phyloP scores from a whole-genome alignment of 169 alveolate species.

The Miamiensis avidus region DNA sequence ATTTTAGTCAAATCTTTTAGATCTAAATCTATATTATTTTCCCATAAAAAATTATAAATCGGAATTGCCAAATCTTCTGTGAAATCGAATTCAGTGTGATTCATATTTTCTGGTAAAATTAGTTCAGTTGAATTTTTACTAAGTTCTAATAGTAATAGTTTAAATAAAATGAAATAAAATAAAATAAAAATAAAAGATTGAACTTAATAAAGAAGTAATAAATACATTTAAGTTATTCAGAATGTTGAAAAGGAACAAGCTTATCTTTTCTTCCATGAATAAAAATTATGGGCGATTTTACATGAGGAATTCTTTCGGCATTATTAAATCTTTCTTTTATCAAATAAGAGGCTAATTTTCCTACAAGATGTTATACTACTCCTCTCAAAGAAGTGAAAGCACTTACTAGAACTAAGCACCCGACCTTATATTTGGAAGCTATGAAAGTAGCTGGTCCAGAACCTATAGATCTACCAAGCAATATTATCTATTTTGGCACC shows the following conservation, averaged over 20 bases:
- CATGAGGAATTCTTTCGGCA: conserved; percentile 57
- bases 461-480: conserved; percentile 75
- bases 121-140: conserved; percentile 23
- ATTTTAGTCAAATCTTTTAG: background rate
- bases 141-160: background rate
- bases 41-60: background rate
- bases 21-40: background rate
- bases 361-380: conserved; percentile 58
- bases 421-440: conserved; percentile 59
- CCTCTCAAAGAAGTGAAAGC: conserved; percentile 69
- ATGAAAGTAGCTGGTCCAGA: conserved; percentile 71
- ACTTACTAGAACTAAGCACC: conserved; percentile 61
- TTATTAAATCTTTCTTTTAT: conserved; percentile 74
- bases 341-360: conserved; percentile 51
- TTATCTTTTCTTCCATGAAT: conserved; percentile 75
- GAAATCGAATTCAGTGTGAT: conserved; percentile 64
- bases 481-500: conserved; percentile 41
- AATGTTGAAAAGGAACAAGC: conserved; percentile 60
- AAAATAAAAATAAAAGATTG: too few relatives aligned
- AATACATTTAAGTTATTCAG: conserved; percentile 38
- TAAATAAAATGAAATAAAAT: too few relatives aligned
- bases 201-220: too few relatives aligned
- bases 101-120: conserved; percentile 54
- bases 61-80: conserved; percentile 52
- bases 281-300: conserved; percentile 64